Base-by-base conservation (phyloP, 495 filamentous ascomycete genomes). In the Daldinia decipiens region DNA sequence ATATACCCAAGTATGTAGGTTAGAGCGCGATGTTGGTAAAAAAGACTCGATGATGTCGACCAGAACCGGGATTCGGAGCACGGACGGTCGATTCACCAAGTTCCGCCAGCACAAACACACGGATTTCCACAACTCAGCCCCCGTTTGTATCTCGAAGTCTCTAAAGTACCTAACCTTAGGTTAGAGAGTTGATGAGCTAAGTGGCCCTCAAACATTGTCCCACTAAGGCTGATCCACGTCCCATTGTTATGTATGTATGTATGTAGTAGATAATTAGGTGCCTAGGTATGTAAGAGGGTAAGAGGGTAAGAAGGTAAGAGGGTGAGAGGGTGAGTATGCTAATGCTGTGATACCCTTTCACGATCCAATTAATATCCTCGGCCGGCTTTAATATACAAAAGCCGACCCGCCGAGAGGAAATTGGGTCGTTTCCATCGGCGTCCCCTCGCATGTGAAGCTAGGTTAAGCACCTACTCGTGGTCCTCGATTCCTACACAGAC, bases 31-130 rank as follows among this genome's bases (percentile, higher is more conserved):
- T 47, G 8, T 47, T 47, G 43, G 45, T 13, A 4, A 63, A 38
- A 57, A 53, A 7, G 15, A 11, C 5, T 27, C 11, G 17, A 53
- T n/a, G 13, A 12, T 27, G 12, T 53, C 19, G 47, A 32, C 36
- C 9, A 34, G 21, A 54, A 54, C 40, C 67, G 67, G 67, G 45
- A 54, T 69, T 69, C 67, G 67, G 67, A 43, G 59, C 7, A 57
- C 45, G 56, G 57, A 40, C 45, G 24, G 60, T 54, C 29, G 50
- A 43, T 31, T 32, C 29, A 9, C 15, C 4, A 38, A 32, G 56
- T 19, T 26, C 38, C 31, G 54, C 39, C 40, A 51, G 31, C 53
- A 47, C 15, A 47, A 19, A 52, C 8, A 8, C 17, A n/a, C 62
- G 62, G 62, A 58, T 19, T 59, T 59, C 52, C n/a, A 32, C n/a